Base-by-base conservation (phyloP, 2,329 filamentous ascomycete species). In the Monascus ruber region DNA sequence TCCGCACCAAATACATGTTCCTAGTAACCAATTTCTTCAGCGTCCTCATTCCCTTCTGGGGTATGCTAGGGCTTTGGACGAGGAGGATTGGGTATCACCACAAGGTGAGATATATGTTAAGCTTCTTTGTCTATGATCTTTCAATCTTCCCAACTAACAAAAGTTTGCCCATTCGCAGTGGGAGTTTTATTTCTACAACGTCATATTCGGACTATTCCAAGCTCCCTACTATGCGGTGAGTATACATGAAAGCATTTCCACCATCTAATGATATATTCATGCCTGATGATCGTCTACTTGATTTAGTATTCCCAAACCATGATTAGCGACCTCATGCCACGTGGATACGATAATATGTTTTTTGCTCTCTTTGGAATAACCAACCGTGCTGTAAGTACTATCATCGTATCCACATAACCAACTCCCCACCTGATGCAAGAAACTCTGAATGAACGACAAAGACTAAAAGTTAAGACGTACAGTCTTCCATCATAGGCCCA, bases 101-200 rank as follows among this genome's bases (percentile, higher is more conserved):
- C 26, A 48, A 34, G 10, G 58, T 56, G 39, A 37, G 51, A 17
- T 17, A 17, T 17, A 17, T 17, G 17, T 17, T 17, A 17, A 17
- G 17, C 17, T 17, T 44, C 43, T 50, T 5, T 39, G 42, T 5
- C n/a, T 9, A 3, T 5, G 24, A 31, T 9, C 8, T 6, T 11
- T 26, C n/a, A 5, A 7, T 24, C 27, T 3, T 5, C 32, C 10
- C 4, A n/a, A 26, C 24, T 24, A 7, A 26, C 8, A n/a, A 29
- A 39, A 49, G 27, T 17, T 17, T 17, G 17, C 17, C 3, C 17
- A 17, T 50, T 11, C 10, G 10, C 17, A 60, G 58, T 60, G 57
- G 56, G 64, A 66, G 24, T 66, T 67, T 40, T 65, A 63, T 46
- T 59, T 66, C 38, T 67, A 66, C 39, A 66, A 66, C 35, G 50